These are phyloP conservation scores for Oleoguttula mirabilis DNA, from an alignment of 495 filamentous ascomycete genomes.

Conservation along the genomic window DNA sequence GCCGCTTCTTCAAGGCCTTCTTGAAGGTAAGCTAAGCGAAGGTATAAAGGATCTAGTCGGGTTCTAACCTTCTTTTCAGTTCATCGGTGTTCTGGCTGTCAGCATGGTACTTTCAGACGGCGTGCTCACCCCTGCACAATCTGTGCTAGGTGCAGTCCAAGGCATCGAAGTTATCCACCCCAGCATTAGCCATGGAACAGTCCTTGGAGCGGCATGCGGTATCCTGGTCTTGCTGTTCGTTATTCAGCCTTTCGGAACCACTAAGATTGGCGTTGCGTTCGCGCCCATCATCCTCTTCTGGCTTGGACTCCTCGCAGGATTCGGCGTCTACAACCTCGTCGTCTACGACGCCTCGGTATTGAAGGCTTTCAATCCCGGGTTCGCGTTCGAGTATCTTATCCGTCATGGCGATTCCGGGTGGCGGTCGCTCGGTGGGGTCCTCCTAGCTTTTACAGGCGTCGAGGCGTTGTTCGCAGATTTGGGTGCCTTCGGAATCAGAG, in stretches of 20 bases:
- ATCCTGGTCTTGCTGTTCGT: slow-evolving; percentile 57
- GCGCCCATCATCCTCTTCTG: slow-evolving; percentile 64
- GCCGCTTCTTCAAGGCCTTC: slow-evolving; percentile 36
- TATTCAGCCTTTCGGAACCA: slow-evolving; percentile 59
- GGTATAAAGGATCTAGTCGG: no score
- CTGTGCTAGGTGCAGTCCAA: slow-evolving; percentile 59
- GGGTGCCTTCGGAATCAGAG: slow-evolving; percentile 49
- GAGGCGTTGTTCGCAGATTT: slow-evolving; percentile 65
- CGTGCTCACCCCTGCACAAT: slow-evolving; percentile 44
- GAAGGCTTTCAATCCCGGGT: slow-evolving; percentile 20
- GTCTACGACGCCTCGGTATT: slow-evolving; percentile 15
- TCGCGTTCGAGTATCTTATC: slow-evolving; percentile 19
- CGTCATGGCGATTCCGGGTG: slow-evolving; percentile 41
- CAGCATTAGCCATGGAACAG: slow-evolving; percentile 39
- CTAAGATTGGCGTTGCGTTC: slow-evolving; percentile 51
- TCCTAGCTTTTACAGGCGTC: slow-evolving; percentile 62
- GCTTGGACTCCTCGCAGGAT: slow-evolving; percentile 53
- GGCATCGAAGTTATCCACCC: slow-evolving; percentile 43
- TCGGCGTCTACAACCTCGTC: slow-evolving; percentile 49
- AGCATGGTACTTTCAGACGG: slow-evolving; percentile 48
- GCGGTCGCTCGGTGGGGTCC: slow-evolving; percentile 52
- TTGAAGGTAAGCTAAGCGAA: no score
- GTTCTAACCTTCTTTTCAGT: no score
- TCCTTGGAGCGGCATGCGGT: slow-evolving; percentile 56
- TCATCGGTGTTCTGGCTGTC: slow-evolving; percentile 55